Evolutionary conservation across 1,139 yeast genomes (phyloP).

Genomic region (Kurtzmaniella quercitrusa): DNA sequence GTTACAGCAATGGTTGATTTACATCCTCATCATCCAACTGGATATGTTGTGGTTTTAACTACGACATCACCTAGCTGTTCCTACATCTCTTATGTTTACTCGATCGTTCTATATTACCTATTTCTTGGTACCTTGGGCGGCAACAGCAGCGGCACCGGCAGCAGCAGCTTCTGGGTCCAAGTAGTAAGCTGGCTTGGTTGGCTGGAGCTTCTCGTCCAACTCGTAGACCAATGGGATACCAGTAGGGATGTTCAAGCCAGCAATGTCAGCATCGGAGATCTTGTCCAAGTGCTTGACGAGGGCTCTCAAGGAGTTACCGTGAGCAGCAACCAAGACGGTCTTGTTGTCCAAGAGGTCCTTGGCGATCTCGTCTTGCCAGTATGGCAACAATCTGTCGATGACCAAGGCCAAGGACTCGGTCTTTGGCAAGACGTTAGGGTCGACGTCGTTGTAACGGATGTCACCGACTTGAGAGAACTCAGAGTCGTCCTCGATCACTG

Average conservation of each 20-base stretch:
- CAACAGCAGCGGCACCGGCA: conserved; percentile 99
- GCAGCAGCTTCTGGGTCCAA: conserved; percentile 99
- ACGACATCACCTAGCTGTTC: too few relatives aligned
- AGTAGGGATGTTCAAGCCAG: conserved; percentile 95
- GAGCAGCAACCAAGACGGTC: conserved; percentile 93
- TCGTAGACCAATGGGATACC: conserved; percentile 98
- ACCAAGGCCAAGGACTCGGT: conserved; percentile 95
- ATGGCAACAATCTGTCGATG: conserved; percentile 95
- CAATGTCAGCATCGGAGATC: conserved; percentile 88
- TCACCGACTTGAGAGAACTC: conserved; percentile 85
- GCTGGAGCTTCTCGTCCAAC: conserved; percentile 82
- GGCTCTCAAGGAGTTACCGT: conserved; percentile 98
- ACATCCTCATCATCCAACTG: too few relatives aligned
- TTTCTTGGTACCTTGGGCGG: conserved; percentile 79
- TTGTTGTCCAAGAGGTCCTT: conserved; percentile 79
- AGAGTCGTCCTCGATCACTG: conserved; percentile 72
- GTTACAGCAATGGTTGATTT: too few relatives aligned
- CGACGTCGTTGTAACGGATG: conserved; percentile 77
- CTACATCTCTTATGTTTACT: not conserved
- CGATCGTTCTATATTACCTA: conserved; percentile 12
- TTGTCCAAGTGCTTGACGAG: conserved; percentile 94
- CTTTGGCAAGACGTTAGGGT: conserved; percentile 82
- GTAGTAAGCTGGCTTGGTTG: conserved; percentile 91
- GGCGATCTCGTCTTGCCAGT: conserved; percentile 94
- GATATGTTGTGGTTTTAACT: too few relatives aligned